Base-by-base conservation (phyloP, 108 stramenopile species). In the Discostella stelligeroides region DNA sequence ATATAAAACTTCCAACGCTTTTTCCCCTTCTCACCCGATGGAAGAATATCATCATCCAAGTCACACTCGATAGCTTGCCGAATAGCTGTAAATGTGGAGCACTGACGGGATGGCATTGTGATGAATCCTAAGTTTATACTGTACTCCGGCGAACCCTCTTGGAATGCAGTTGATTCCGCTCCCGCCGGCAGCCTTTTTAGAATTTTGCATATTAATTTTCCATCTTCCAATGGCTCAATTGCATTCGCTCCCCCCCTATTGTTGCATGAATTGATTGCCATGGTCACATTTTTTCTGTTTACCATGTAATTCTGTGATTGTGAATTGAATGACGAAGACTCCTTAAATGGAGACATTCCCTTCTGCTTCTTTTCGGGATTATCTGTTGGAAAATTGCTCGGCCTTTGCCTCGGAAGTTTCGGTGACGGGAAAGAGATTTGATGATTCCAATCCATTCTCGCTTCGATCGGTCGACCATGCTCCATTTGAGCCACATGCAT, bases 361-460 rank as follows among this genome's bases (percentile, higher is more conserved):
- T 63, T 51, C n/a, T 53, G 60, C 21, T 63, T 62, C 70, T 72
- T 55, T 20, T 49, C 42, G 1, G 47, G 20, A 17, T 60, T 45
- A 34, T 25, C 69, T 28, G 38, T 20, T 40, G 47, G 42, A 24
- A 40, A 64, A 23, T 48, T 66, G 64, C 27, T 50, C 29, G 30
- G 24, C 28, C 25, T 49, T 54, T 50, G 47, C 38, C 53, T 75
- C 9, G 74, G 59, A 17, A 51, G 54, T 39, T 76, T 76, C 25
- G 47, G 59, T 25, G 53, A 38, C 11, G 59, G 38, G 0, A 37
- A 66, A 62, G 64, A 40, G 69, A 57, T 58, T 65, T 83, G 63
- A 62, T 89, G 89, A 66, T 93, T 93, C 86, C 88, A 94, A 59
- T 94, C 92, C 86, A 94, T 79, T 51, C 92, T 78, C 51, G 81